A percentile compares a stretch with the other conserved stretches of the same genome.
Conservation (phyloP, 352 stramenopile species). For the Globisporangium megalacanthum region DNA sequence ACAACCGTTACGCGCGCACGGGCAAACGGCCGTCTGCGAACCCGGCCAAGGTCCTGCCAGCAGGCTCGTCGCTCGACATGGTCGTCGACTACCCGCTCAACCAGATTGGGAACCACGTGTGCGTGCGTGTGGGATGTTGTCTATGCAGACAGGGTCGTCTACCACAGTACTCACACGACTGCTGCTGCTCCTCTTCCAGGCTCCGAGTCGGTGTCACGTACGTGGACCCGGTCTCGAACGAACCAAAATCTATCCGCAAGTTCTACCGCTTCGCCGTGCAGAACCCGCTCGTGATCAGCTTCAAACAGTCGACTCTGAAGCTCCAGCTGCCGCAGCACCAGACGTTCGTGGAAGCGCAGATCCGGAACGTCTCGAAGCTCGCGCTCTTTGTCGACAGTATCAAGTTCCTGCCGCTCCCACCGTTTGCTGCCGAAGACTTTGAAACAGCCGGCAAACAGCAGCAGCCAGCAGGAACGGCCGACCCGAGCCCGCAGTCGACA, state of each 20-base stretch:
- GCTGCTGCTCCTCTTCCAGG: slow-evolving; percentile 6
- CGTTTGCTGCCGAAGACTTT: slow-evolving; percentile 44
- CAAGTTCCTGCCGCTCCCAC: slow-evolving; percentile 55
- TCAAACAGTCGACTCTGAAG: slow-evolving; percentile 60
- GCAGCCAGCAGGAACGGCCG: not conserved
- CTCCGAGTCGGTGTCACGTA: slow-evolving; percentile 79
- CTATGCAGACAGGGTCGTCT: not conserved
- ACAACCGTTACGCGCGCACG: slow-evolving; percentile 68
- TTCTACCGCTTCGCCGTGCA: slow-evolving; percentile 91
- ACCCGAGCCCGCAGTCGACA: not conserved
- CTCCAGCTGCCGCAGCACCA: slow-evolving; percentile 32
- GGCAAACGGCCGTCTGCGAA: slow-evolving; percentile 69
- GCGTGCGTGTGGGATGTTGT: slow-evolving; percentile 5
- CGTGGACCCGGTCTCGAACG: slow-evolving; percentile 60
- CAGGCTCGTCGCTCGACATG: slow-evolving; percentile 85
- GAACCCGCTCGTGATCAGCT: slow-evolving; percentile 84
- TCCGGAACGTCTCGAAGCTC: slow-evolving; percentile 79
- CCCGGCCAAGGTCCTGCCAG: slow-evolving; percentile 57
- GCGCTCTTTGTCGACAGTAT: slow-evolving; percentile 80
- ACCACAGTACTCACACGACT: not conserved
- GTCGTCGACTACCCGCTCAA: slow-evolving; percentile 88
- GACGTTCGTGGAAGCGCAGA: slow-evolving; percentile 71
- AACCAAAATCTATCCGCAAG: slow-evolving; percentile 86
- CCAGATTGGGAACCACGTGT: slow-evolving; percentile 85
- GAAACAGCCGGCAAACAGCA: slow-evolving; percentile 21